A percentile compares a stretch with the other conserved stretches of the same genome.
Conservation (phyloP, 352 stramenopile species). For the Phytophthora multivora region DNA sequence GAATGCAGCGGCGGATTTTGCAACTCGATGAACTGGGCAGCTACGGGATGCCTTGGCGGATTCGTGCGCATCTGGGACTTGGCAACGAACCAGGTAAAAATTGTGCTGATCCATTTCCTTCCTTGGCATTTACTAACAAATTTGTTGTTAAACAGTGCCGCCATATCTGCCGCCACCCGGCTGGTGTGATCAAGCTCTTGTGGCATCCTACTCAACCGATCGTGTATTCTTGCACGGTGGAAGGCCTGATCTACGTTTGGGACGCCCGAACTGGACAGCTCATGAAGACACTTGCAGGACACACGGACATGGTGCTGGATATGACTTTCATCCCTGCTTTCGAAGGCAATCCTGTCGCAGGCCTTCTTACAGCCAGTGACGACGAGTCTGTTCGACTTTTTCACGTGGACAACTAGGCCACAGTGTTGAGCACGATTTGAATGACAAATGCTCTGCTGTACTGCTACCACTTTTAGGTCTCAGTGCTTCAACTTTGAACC, state of each 20-base stretch:
- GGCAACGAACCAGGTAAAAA: conserved; percentile 72
- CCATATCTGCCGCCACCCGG: conserved; percentile 86
- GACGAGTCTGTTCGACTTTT: conserved; percentile 87
- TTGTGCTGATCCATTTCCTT: not conserved
- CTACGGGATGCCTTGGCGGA: conserved; percentile 94
- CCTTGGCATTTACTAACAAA: conserved; percentile 6
- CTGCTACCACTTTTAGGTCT: not conserved
- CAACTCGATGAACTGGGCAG: conserved; percentile 94
- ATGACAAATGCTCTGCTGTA: conserved; percentile 9
- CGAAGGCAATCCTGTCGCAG: conserved; percentile 42
- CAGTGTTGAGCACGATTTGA: conserved; percentile 4
- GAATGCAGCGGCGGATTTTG: conserved; percentile 91
- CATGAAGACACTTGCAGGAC: conserved; percentile 78
- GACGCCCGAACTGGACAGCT: conserved; percentile 88
- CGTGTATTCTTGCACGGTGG: conserved; percentile 89
- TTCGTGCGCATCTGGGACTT: conserved; percentile 97
- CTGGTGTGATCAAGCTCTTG: conserved; percentile 90
- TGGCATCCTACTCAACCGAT: conserved; percentile 89
- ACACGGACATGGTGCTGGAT: conserved; percentile 93
- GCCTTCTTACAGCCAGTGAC: conserved; percentile 81
- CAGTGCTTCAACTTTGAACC: not conserved
- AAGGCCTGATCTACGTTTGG: conserved; percentile 91
- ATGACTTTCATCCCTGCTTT: conserved; percentile 75
- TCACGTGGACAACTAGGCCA: conserved; percentile 51
- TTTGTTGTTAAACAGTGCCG: conserved; percentile 60